Conservation (phyloP, 306 rosid species). For the Rubus parviflorus region DNA sequence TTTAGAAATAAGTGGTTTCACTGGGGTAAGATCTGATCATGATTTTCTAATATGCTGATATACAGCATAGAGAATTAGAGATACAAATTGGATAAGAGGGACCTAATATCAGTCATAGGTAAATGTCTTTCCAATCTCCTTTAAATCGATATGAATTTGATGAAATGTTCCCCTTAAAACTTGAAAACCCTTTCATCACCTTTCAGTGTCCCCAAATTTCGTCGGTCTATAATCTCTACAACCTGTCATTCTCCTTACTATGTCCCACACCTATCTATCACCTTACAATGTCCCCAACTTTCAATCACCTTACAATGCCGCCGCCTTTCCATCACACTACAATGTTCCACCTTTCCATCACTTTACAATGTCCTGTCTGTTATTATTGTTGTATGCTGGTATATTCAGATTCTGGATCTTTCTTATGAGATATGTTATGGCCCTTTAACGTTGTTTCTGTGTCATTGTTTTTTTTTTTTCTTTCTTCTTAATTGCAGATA, state of each 20-base stretch:
- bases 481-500: conserved; percentile 55
- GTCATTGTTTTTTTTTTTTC: neutral
- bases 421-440: neutral
- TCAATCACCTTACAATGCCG: neutral
- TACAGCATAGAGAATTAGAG: neutral
- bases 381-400: neutral
- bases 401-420: neutral
- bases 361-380: neutral
- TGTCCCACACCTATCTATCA: neutral
- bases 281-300: neutral
- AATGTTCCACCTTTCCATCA: neutral
- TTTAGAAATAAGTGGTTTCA: neutral
- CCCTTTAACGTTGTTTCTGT: conserved; percentile 1
- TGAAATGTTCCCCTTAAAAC: neutral
- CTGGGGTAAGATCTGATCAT: neutral
- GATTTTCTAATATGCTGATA: neutral
- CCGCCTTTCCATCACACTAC: neutral
- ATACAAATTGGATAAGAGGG: conserved; percentile 3
- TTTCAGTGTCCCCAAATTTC: neutral
- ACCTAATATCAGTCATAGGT: neutral
- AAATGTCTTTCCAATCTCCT: neutral
- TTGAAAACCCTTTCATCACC: neutral
- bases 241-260: neutral
- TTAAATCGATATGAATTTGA: neutral
- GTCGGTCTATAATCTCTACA: neutral